Conservation (phyloP, 179 eudicot genomes). For the Amaranthus tricolor region DNA sequence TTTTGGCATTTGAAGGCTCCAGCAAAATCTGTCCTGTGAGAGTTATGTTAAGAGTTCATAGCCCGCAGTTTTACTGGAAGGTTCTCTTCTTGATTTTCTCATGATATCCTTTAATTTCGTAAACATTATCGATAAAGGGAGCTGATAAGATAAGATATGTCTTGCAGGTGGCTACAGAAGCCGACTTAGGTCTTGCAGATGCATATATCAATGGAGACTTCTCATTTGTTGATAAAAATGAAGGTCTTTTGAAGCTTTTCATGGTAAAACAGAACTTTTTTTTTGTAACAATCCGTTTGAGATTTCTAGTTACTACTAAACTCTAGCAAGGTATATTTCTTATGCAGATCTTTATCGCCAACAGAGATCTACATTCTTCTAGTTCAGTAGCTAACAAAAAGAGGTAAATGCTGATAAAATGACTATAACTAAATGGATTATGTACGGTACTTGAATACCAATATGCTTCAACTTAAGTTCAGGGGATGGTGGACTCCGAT, state of each 20-base stretch:
- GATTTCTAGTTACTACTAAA: not conserved
- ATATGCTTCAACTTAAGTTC: constrained; percentile 1
- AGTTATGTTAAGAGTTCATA: constrained; percentile 60
- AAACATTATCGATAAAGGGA: not conserved
- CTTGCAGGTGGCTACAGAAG: constrained; percentile 76
- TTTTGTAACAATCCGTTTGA: not conserved
- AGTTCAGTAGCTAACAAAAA: constrained; percentile 33
- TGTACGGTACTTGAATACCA: too few relatives aligned
- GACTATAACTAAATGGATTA: not conserved
- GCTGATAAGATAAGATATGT: not conserved
- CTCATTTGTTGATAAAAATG: constrained; percentile 72
- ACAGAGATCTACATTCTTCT: constrained; percentile 51
- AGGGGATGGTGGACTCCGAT: constrained; percentile 99
- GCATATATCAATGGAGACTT: constrained; percentile 91
- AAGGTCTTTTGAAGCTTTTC: constrained; percentile 78
- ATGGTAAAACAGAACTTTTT: constrained; percentile 48
- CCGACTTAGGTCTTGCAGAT: constrained; percentile 98
- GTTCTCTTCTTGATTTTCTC: constrained; percentile 27
- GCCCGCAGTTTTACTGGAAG: constrained; percentile 93
- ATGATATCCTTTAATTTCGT: not conserved
- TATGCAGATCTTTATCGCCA: constrained; percentile 65
- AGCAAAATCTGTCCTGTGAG: constrained; percentile 47
- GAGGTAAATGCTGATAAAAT: constrained; percentile 38
- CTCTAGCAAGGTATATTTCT: not conserved
- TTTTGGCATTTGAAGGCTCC: constrained; percentile 62